A percentile compares a stretch with the other conserved stretches of the same genome.
Evolutionary conservation across 1,139 yeast genomes (phyloP).

Genomic region (Yamadazyma dushanensis): DNA sequence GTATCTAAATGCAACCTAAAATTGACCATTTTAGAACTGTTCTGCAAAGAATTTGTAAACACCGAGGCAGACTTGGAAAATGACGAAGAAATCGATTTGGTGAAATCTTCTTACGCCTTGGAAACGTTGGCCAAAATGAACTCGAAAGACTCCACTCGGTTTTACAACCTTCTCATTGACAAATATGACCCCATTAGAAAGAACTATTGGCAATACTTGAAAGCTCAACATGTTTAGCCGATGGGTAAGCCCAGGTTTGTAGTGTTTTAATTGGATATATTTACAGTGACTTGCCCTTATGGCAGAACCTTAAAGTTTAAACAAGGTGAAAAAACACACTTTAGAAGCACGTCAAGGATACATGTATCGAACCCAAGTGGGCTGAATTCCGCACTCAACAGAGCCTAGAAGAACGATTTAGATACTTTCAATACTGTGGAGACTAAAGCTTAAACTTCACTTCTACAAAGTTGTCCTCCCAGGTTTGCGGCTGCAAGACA

Average conservation of each 20-base stretch:
- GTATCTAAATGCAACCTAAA: slow-evolving; percentile 34
- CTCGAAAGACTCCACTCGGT: slow-evolving; percentile 34
- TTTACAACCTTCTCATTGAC: slow-evolving; percentile 49
- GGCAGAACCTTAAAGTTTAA: no score
- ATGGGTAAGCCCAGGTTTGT: neutral
- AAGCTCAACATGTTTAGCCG: slow-evolving; percentile 5
- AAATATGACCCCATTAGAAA: slow-evolving; percentile 67
- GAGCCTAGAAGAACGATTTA: no score
- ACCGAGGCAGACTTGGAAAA: slow-evolving; percentile 14
- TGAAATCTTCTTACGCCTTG: slow-evolving; percentile 62
- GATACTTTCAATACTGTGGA: no score
- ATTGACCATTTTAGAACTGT: slow-evolving; percentile 38
- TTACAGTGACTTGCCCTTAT: no score
- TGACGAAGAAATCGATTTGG: slow-evolving; percentile 19
- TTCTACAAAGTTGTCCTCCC: no score
- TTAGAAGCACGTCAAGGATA: no score
- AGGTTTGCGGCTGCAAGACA: no score
- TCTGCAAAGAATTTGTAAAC: slow-evolving; percentile 45
- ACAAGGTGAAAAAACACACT: no score
- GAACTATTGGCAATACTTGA: slow-evolving; percentile 58
- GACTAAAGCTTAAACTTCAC: no score
- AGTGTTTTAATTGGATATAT: no score
- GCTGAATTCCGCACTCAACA: no score
- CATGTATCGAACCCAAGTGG: no score
- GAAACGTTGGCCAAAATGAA: slow-evolving; percentile 59